These are phyloP conservation scores for Geotrichum ghanense DNA, from an alignment of 805 yeast genomes.

Conservation along the genomic window DNA sequence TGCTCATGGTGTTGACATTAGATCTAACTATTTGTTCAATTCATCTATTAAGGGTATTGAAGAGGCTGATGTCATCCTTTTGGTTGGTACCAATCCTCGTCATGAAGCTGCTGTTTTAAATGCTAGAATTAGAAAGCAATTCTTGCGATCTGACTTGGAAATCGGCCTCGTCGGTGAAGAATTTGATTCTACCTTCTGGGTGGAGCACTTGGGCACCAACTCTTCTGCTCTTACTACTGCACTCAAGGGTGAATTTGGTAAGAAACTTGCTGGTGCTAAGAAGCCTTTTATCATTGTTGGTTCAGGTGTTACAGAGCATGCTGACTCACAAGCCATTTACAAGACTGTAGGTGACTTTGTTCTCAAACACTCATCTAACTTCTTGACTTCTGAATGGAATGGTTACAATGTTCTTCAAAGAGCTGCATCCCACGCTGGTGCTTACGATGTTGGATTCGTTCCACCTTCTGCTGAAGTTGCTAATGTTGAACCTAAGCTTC, in stretches of 20 bases:
- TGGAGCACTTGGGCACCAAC: slow-evolving; percentile 50
- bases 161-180: slow-evolving; percentile 63
- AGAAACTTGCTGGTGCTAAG: slow-evolving; percentile 51
- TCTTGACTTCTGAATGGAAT: slow-evolving; percentile 66
- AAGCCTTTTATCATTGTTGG: slow-evolving; percentile 74
- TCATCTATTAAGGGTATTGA: slow-evolving; percentile 69
- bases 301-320: slow-evolving; percentile 60
- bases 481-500: slow-evolving; percentile 50
- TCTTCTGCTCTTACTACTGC: slow-evolving; percentile 48
- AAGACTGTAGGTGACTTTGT: slow-evolving; percentile 52
- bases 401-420: slow-evolving; percentile 74
- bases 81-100: slow-evolving; percentile 81
- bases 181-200: slow-evolving; percentile 66
- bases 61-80: slow-evolving; percentile 68
- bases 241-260: slow-evolving; percentile 56
- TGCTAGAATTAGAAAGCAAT: slow-evolving; percentile 69
- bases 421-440: slow-evolving; percentile 80
- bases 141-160: slow-evolving; percentile 55
- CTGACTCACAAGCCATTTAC: slow-evolving; percentile 51
- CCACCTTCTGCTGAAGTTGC: slow-evolving; percentile 35
- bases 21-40: slow-evolving; percentile 76
- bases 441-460: slow-evolving; percentile 73
- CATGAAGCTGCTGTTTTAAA: slow-evolving; percentile 84
- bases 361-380: slow-evolving; percentile 37
- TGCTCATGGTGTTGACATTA: slow-evolving; percentile 58